Percentiles rank a stretch among this genome's conserved stretches.
Evolutionary conservation across 306 rosid species (phyloP).

Genomic region (Hippophae gyantsensis): DNA sequence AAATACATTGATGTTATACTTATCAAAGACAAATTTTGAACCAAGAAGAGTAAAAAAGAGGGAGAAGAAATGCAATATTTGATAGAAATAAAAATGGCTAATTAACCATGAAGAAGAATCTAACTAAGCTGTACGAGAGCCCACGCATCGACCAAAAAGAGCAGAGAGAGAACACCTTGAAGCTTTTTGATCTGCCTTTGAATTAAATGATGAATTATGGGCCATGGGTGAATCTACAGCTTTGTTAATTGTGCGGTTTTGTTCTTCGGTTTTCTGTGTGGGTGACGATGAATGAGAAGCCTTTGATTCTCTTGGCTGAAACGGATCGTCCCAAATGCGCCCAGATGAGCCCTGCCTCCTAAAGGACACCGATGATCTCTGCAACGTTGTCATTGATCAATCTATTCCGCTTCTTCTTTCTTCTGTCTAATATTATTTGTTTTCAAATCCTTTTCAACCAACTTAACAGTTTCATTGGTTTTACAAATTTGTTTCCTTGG

Average conservation of each 20-base stretch:
- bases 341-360: slow-evolving; percentile 86
- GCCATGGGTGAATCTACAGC: slow-evolving; percentile 4
- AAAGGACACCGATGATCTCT: slow-evolving; percentile 55
- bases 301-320: slow-evolving; percentile 18
- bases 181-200: slow-evolving; percentile 21
- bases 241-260: slow-evolving; percentile 3
- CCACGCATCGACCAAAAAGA: slow-evolving; percentile 40
- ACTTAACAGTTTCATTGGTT: slow-evolving; percentile 11
- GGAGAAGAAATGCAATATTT: neutral
- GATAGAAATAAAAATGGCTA: slow-evolving; percentile 8
- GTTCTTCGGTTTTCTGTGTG: slow-evolving; percentile 3
- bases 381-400: slow-evolving; percentile 38
- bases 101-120: neutral
- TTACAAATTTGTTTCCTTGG: neutral
- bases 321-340: slow-evolving; percentile 45
- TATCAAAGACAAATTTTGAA: neutral
- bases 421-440: neutral
- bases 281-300: neutral
- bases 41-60: neutral
- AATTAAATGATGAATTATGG: slow-evolving; percentile 3
- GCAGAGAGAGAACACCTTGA: slow-evolving; percentile 26
- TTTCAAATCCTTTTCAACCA: slow-evolving; percentile 4
- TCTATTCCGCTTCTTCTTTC: neutral
- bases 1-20: neutral
- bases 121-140: slow-evolving; percentile 17